A percentile compares a stretch with the other conserved stretches of the same genome.
phyloP scores from a whole-genome alignment of 1,139 yeast species.

The Taphrina deformans region DNA sequence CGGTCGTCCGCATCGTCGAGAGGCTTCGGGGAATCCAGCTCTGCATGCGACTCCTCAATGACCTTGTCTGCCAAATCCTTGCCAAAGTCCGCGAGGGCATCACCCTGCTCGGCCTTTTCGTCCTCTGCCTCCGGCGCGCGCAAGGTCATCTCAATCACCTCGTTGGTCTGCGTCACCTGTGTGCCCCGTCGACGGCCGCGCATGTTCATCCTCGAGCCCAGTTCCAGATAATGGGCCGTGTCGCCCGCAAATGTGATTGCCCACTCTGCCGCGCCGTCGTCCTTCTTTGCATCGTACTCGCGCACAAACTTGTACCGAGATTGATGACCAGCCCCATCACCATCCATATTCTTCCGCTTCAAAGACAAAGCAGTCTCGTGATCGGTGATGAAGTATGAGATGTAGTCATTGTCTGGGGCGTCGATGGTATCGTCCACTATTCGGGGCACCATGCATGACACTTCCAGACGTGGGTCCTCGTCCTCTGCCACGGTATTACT shows the following conservation, averaged over 20 bases:
- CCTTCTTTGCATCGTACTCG: slow-evolving; percentile 74
- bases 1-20: slow-evolving; percentile 12
- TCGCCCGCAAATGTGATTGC: slow-evolving; percentile 57
- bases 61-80: slow-evolving; percentile 5
- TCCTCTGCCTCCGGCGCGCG: slow-evolving; percentile 1
- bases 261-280: slow-evolving; percentile 56
- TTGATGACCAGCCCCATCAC: slow-evolving; percentile 50
- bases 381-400: slow-evolving; percentile 38
- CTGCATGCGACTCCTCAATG: neutral
- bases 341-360: slow-evolving; percentile 40
- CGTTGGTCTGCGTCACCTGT: slow-evolving; percentile 19
- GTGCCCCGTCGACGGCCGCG: slow-evolving; percentile 20
- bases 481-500: slow-evolving; percentile 24
- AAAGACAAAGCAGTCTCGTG: slow-evolving; percentile 35
- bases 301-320: slow-evolving; percentile 65
- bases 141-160: slow-evolving; percentile 13
- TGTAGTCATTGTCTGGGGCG: slow-evolving; percentile 37
- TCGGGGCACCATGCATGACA: slow-evolving; percentile 22
- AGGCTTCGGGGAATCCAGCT: neutral
- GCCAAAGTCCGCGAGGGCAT: neutral
- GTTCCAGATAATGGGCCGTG: slow-evolving; percentile 67
- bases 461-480: slow-evolving; percentile 26
- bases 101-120: neutral
- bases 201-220: slow-evolving; percentile 73
- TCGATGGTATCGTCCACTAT: slow-evolving; percentile 36